phyloP scores from a whole-genome alignment of 2,329 filamentous ascomycete genomes.

The Claviceps pazoutovae region DNA sequence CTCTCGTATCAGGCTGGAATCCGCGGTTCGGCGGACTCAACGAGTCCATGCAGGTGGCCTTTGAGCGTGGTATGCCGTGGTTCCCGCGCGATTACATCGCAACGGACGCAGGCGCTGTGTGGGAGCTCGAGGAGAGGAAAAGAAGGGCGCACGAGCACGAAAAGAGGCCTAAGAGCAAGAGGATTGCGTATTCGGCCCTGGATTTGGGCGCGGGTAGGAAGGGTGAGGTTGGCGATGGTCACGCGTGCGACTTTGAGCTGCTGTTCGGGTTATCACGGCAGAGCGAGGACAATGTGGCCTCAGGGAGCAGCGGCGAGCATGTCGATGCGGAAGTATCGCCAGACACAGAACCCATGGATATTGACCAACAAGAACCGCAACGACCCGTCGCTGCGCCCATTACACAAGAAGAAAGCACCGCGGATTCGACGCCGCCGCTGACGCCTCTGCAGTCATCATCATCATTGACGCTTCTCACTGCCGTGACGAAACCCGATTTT shows the following conservation, averaged over 20 bases:
- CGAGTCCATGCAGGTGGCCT: conserved; percentile 65
- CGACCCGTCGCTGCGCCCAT: not conserved
- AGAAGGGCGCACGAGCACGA: conserved; percentile 71
- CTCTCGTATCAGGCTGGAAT: conserved; percentile 65
- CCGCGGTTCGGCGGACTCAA: conserved; percentile 71
- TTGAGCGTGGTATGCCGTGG: conserved; percentile 65
- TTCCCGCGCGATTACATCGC: conserved; percentile 79
- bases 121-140: conserved; percentile 54
- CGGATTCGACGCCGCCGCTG: not conserved
- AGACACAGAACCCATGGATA: conserved; percentile 16
- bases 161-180: conserved; percentile 66
- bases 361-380: conserved; percentile 12
- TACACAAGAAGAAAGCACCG: not conserved
- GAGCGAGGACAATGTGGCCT: not conserved
- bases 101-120: conserved; percentile 63
- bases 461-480: conserved; percentile 10
- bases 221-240: conserved; percentile 72
- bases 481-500: conserved; percentile 18
- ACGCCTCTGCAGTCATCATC: not conserved
- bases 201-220: conserved; percentile 59
- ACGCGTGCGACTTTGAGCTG: conserved; percentile 70
- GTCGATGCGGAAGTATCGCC: conserved; percentile 4
- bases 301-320: not conserved
- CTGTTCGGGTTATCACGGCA: conserved; percentile 32
- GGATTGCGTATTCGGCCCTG: conserved; percentile 59